Percentiles rank a stretch among this genome's conserved stretches.
Evolutionary conservation across 2,329 filamentous ascomycete species (phyloP).

Genomic region (Colletotrichum sp.): DNA sequence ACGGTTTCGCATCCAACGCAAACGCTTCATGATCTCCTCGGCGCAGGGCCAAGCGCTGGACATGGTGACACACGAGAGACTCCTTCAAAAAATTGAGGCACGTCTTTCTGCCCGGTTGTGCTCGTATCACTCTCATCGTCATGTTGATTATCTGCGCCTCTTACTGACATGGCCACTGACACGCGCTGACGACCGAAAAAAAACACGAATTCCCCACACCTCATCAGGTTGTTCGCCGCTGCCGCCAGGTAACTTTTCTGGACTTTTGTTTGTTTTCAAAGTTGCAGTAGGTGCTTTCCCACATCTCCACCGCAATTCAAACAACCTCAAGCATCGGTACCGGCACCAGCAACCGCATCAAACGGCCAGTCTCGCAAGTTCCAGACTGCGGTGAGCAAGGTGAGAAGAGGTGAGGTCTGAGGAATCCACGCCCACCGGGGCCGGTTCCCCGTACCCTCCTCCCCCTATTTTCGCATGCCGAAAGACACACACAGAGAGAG

Average conservation of each 20-base stretch:
- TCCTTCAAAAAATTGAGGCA: not conserved
- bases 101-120: not conserved
- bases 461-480: conserved; percentile 11
- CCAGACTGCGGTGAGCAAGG: not conserved
- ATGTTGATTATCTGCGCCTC: conserved; percentile 1
- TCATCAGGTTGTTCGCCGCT: not conserved
- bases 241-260: not conserved
- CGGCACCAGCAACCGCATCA: not conserved
- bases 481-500: not conserved
- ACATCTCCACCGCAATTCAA: not conserved
- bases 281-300: not conserved
- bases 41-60: not conserved
- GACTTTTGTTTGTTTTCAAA: not conserved
- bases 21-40: not conserved
- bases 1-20: not conserved
- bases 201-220: not conserved
- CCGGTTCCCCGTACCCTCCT: not conserved
- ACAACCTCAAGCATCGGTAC: not conserved
- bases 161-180: not conserved
- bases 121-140: conserved; percentile 4
- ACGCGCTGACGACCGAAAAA: not conserved
- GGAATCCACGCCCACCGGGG: not conserved
- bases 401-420: not conserved
- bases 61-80: not conserved
- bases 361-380: not conserved